phyloP scores from a whole-genome alignment of 116 monocot genomes.

The Zostera marina region DNA sequence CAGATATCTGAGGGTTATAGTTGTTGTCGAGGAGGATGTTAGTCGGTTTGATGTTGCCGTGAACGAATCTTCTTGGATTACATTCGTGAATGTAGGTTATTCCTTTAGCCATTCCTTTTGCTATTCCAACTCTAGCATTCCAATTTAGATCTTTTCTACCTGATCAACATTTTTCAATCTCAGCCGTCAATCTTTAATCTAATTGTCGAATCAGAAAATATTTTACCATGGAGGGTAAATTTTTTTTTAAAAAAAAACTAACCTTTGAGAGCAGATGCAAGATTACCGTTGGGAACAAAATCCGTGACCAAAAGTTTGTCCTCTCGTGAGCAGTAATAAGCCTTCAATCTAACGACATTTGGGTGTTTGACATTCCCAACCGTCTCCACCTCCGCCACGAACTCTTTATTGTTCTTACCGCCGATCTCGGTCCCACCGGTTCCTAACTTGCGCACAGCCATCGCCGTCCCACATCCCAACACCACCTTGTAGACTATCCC shows the following conservation, averaged over 20 bases:
- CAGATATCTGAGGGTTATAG: slow-evolving; percentile 61
- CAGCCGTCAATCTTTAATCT: too few species aligned
- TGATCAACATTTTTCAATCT: slow-evolving; percentile 24
- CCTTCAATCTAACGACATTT: slow-evolving; percentile 71
- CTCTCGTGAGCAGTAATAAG: slow-evolving; percentile 78
- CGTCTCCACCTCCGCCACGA: slow-evolving; percentile 58
- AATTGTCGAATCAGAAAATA: too few species aligned
- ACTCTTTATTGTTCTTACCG: slow-evolving; percentile 48
- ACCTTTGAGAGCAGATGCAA: slow-evolving; percentile 70
- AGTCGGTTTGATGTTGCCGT: slow-evolving; percentile 69
- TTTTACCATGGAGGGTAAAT: too few species aligned
- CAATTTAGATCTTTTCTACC: slow-evolving; percentile 39
- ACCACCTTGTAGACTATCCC: slow-evolving; percentile 98
- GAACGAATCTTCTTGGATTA: slow-evolving; percentile 60
- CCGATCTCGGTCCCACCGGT: slow-evolving; percentile 15
- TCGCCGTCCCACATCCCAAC: slow-evolving; percentile 53
- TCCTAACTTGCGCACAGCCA: slow-evolving; percentile 63
- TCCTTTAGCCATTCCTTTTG: slow-evolving; percentile 65
- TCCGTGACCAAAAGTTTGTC: slow-evolving; percentile 89
- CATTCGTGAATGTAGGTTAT: slow-evolving; percentile 70
- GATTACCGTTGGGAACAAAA: slow-evolving; percentile 68
- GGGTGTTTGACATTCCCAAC: slow-evolving; percentile 50
- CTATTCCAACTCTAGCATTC: slow-evolving; percentile 38
- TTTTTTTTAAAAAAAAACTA: neutral
- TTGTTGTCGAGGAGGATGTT: slow-evolving; percentile 85